These are phyloP conservation scores for Lichtheimia ornata DNA, from an alignment of 371 early-diverging fungal species.

Conservation along the genomic window DNA sequence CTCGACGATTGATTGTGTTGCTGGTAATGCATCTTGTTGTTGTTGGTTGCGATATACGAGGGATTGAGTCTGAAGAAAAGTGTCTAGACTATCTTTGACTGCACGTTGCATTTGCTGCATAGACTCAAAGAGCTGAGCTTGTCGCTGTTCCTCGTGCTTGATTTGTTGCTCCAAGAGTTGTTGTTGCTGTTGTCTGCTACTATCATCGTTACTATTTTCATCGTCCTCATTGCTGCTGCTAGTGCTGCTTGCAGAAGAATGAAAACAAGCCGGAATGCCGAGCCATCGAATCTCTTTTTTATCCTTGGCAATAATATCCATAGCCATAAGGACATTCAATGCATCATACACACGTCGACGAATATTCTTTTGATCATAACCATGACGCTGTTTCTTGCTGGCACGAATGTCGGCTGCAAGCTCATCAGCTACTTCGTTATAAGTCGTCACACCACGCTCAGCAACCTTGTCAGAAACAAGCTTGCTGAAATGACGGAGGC, in stretches of 20 bases:
- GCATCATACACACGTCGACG: slow-evolving; percentile 82
- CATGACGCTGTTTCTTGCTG: background rate
- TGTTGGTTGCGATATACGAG: slow-evolving; percentile 13
- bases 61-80: slow-evolving; percentile 8
- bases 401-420: slow-evolving; percentile 24
- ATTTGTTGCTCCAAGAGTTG: slow-evolving; percentile 11
- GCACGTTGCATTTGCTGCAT: slow-evolving; percentile 7
- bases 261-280: slow-evolving; percentile 46
- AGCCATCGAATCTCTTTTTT: slow-evolving; percentile 74
- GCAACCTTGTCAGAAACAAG: slow-evolving; percentile 70
- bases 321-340: slow-evolving; percentile 76
- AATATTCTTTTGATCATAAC: slow-evolving; percentile 74
- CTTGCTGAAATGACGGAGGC: slow-evolving; percentile 64
- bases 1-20: background rate
- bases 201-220: background rate
- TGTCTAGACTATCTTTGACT: slow-evolving; percentile 8
- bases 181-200: background rate
- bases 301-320: slow-evolving; percentile 70
- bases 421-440: slow-evolving; percentile 57
- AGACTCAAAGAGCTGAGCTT: slow-evolving; percentile 5
- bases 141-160: slow-evolving; percentile 16
- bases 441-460: slow-evolving; percentile 61
- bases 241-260: background rate
- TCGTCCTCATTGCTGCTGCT: background rate
- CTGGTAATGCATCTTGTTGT: background rate